Evolutionary conservation across 2,329 filamentous ascomycete genomes (phyloP), one percentile per base, ranked within the genome.

Genomic region (Diaporthe capsici): DNA sequence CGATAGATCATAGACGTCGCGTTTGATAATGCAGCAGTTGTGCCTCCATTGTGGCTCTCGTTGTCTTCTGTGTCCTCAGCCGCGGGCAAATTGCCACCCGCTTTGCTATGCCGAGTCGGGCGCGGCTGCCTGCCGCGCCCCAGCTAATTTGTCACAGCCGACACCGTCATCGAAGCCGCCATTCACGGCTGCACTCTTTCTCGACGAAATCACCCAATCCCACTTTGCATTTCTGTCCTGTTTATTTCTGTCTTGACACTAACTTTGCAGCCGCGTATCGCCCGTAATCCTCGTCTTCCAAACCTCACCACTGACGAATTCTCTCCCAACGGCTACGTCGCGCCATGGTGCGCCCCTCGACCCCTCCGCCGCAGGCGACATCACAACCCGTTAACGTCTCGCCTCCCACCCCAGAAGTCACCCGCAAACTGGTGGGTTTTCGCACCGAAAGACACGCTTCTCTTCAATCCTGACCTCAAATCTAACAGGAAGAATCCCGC

Each of bases 401-500:
- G 39, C 89, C 90, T 44, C 88, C 85, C 5, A 91, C 90, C 0
- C 89, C 90, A 7, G 89, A 90, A 77, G 86, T 88, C 15, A 88
- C 86, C 25, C 85, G 88, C 58, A 55, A 61, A 72, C 20, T 44
- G 20, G 75, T 76, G 63, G 17, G 75, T 49, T 1, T 1, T 17
- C 9, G 1, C 34, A 20, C 28, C 12, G 20, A 15, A 5, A 9
- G 8, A 13, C 15, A 28, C 2, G 0, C n/a, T 8, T 42, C 8
- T 10, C 31, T n/a, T 22, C 10, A 28, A 10, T 22, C 44, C 79
- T 81, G 60, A 80, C 76, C 68, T 1, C 15, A 25, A 4, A 4
- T 2, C 37, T 4, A 17, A 49, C 75, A 97, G 94, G 96, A 98
- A 91, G 92, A 96, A 83, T 96, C 93, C 80, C 92, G 96, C 28